Conservation (phyloP, 805 yeast species). For the Ogataea minuta region DNA sequence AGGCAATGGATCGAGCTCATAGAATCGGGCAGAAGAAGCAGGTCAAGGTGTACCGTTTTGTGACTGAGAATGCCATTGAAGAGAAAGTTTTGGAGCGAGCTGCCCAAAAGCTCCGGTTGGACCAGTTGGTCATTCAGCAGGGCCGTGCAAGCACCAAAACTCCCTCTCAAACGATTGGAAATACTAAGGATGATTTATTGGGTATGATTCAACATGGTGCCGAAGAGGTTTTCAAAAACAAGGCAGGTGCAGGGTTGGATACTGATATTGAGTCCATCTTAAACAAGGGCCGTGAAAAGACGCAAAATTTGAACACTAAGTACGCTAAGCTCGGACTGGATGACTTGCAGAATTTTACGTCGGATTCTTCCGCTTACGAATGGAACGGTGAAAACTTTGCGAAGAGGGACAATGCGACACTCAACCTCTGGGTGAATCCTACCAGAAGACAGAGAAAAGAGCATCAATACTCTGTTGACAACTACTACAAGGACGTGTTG, state of each 20-base stretch:
- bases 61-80: slow-evolving; percentile 93
- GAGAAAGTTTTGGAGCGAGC: slow-evolving; percentile 96
- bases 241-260: slow-evolving; percentile 34
- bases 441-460: slow-evolving; percentile 74
- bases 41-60: slow-evolving; percentile 87
- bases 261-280: slow-evolving; percentile 84
- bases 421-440: slow-evolving; percentile 68
- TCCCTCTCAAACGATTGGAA: slow-evolving; percentile 45
- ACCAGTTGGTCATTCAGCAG: slow-evolving; percentile 94
- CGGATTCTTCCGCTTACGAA: slow-evolving; percentile 83
- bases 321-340: slow-evolving; percentile 86
- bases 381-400: slow-evolving; percentile 94
- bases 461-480: slow-evolving; percentile 74
- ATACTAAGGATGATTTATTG: slow-evolving; percentile 76
- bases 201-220: slow-evolving; percentile 99
- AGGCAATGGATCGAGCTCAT: slow-evolving; percentile 98
- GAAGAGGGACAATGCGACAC: slow-evolving; percentile 43
- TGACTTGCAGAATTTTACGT: slow-evolving; percentile 87
- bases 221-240: slow-evolving; percentile 69
- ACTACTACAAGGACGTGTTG: slow-evolving; percentile 70
- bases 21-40: slow-evolving; percentile 97
- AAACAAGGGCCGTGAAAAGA: slow-evolving; percentile 76
- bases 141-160: slow-evolving; percentile 59
- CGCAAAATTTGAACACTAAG: slow-evolving; percentile 73
- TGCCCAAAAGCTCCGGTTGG: slow-evolving; percentile 87